phyloP scores from a whole-genome alignment of 139 green algal genomes.

The Chlorella sp. region DNA sequence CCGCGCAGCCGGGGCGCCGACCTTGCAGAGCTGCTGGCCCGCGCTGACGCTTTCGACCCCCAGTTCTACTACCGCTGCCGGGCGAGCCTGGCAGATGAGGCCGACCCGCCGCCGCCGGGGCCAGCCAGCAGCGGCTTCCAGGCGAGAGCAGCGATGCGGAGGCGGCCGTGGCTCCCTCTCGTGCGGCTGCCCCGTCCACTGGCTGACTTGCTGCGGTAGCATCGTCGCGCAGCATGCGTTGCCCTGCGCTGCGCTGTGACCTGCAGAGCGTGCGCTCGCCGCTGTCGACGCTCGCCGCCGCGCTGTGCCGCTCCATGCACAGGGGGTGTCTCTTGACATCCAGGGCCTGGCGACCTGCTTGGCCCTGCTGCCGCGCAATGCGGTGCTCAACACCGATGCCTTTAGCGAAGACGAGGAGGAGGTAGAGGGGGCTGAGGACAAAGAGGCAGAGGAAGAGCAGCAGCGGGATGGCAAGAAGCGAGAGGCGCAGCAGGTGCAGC shows the following conservation, averaged over 20 bases:
- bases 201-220: too few relatives aligned
- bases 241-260: background rate
- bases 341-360: constrained; percentile 26
- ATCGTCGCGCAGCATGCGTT: background rate
- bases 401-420: constrained; percentile 6
- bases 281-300: background rate
- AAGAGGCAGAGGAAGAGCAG: background rate
- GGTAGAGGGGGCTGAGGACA: background rate
- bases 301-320: background rate
- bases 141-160: background rate
- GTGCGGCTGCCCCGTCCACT: too few relatives aligned
- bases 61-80: constrained; percentile 13
- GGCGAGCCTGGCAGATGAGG: constrained; percentile 18
- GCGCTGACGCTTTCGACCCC: constrained; percentile 12
- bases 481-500: background rate
- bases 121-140: background rate
- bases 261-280: background rate
- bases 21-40: constrained; percentile 22
- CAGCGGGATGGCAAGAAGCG: background rate
- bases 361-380: constrained; percentile 8
- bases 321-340: constrained; percentile 33
- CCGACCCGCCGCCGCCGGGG: constrained; percentile 10
- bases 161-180: background rate
- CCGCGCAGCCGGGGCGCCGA: constrained; percentile 27
- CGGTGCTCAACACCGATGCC: constrained; percentile 18